Evolutionary conservation across 305 asterid genomes (phyloP).

Genomic region (Fraxinus angustifolia): DNA sequence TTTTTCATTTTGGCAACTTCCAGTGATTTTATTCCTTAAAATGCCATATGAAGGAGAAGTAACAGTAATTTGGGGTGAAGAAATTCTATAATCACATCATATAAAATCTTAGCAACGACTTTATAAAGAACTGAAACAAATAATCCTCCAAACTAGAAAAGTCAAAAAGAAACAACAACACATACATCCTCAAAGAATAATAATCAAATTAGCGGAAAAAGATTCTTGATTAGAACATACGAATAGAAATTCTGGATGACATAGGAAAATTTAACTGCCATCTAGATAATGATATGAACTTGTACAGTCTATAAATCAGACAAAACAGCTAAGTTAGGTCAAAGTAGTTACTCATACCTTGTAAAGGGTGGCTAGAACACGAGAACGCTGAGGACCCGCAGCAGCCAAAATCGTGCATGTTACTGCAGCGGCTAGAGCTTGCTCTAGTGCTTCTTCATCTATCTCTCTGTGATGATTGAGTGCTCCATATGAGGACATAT

Average conservation of each 20-base stretch:
- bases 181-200: background rate
- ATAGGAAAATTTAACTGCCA: background rate
- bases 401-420: constrained; percentile 58
- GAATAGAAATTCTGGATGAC: background rate
- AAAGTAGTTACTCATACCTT: constrained; percentile 25
- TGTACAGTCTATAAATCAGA: background rate
- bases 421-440: constrained; percentile 51
- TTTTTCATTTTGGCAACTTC: background rate
- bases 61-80: background rate
- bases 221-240: background rate
- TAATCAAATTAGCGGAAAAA: background rate
- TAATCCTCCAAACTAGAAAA: constrained; percentile 4
- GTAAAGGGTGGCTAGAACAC: constrained; percentile 52
- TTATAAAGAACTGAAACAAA: background rate
- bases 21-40: background rate
- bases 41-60: background rate
- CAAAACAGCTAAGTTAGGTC: background rate
- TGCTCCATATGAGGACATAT: background rate
- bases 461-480: constrained; percentile 33
- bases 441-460: constrained; percentile 48
- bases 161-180: background rate
- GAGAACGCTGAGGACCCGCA: constrained; percentile 55
- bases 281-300: background rate
- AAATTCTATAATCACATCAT: constrained; percentile 3
- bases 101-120: constrained; percentile 10